Evolutionary conservation across 192 early-diverging fungal genomes (phyloP), one percentile per base, ranked within the genome.

Genomic region (Coemansia aciculifera): DNA sequence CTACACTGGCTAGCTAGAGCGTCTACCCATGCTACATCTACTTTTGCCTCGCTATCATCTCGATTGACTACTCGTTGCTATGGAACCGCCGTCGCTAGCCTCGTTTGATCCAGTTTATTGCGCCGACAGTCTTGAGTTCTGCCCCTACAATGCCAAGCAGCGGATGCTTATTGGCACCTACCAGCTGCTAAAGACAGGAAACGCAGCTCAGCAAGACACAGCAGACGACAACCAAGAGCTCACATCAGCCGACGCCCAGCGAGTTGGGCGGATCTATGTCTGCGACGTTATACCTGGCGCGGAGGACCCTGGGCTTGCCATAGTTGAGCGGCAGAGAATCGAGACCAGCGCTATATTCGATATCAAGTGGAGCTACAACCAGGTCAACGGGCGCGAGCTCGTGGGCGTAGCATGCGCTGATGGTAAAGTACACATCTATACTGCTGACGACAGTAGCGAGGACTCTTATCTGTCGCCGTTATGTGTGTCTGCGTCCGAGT

Each of bases 111-210:
- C 89, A 9, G 80, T 84, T 13, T 90, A 88, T 67, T 89, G 89
- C 59, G 87, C 91, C 2, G 91, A 91, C 77, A 87, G 88, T 7
- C 74, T 88, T 0, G 90, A 93, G 85, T 93, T 91, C 62, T 88
- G 77, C 68, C 90, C 90, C 2, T 87, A 86, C 29, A 54, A 60
- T 17, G 73, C 74, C 21, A 60, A 80, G 59, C 62, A 85, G 19
- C 82, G 85, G 42, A 75, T 91, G 19, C 84, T 85, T 11, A 86
- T 90, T 57, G 91, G 91, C 7, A 93, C 91, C 0, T 93, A 93
- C 65, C 87, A 93, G 71, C 73, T 93, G 71, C 27, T 78, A 15
- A 64, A 74, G 17, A 31, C 52, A 0, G 63, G 44, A 2, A 43
- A 52, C 3, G 60, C 74, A 57, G 49, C 34, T 36, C 12, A 17